Percentiles rank a stretch among this genome's conserved stretches.
phyloP scores from a whole-genome alignment of 352 stramenopile species.

The Globisporangium nunn region DNA sequence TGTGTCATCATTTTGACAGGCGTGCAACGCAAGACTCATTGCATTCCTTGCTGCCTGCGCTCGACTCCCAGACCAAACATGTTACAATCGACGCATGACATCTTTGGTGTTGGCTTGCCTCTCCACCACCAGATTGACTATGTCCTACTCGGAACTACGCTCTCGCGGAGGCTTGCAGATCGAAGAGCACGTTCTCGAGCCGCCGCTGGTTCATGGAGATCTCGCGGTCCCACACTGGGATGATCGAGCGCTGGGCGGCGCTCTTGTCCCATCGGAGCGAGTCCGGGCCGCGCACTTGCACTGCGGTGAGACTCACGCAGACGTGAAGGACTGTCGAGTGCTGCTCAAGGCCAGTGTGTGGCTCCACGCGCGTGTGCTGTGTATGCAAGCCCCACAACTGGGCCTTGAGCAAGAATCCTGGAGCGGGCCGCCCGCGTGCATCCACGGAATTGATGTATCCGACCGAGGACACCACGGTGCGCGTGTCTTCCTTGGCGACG shows the following conservation, averaged over 20 bases:
- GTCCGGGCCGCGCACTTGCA: not conserved
- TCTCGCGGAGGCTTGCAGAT: not conserved
- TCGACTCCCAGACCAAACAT: too few species aligned
- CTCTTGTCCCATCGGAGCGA: not conserved
- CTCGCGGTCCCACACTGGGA: not conserved
- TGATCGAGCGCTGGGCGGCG: not conserved
- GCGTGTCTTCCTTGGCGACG: not conserved
- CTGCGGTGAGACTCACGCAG: not conserved
- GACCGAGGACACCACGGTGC: not conserved
- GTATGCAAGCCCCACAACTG: not conserved
- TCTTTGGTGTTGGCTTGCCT: too few species aligned
- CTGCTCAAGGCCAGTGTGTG: not conserved
- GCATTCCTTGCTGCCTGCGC: too few species aligned
- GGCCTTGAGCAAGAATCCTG: constrained; percentile 1
- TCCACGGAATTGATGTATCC: not conserved
- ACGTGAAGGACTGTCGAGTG: not conserved
- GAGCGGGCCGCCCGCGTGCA: not conserved
- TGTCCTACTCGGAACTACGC: too few species aligned
- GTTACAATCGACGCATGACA: too few species aligned
- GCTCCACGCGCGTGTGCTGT: constrained; percentile 2
- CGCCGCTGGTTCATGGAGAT: not conserved
- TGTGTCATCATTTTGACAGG: too few species aligned
- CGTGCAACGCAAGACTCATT: too few species aligned
- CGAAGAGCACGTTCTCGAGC: not conserved
- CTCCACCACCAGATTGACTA: too few species aligned